phyloP scores from a whole-genome alignment of 257 asterid species.

The Forsythia viridissima region DNA sequence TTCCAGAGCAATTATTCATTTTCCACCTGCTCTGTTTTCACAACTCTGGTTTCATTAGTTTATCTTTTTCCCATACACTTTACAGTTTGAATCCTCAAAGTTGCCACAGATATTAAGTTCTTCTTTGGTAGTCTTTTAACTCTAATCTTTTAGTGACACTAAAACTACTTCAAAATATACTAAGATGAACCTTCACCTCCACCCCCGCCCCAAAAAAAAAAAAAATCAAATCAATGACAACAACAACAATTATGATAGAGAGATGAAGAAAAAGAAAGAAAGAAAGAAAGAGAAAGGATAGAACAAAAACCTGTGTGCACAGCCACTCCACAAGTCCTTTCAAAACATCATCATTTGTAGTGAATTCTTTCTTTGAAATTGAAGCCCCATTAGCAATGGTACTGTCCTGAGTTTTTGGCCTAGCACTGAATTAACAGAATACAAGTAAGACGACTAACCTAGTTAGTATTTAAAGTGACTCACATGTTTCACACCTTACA shows the following conservation, averaged over 20 bases:
- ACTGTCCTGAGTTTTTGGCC: slow-evolving; percentile 55
- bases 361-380: slow-evolving; percentile 54
- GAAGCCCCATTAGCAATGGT: slow-evolving; percentile 52
- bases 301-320: slow-evolving; percentile 62
- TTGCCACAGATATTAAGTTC: background rate
- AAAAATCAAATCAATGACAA: background rate
- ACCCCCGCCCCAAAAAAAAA: background rate
- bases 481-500: slow-evolving; percentile 53
- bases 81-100: background rate
- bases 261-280: too few relatives aligned
- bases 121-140: background rate
- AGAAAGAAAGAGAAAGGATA: too few relatives aligned
- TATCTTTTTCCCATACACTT: background rate
- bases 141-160: background rate
- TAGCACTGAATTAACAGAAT: slow-evolving; percentile 54
- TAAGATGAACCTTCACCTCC: background rate
- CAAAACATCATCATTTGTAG: slow-evolving; percentile 68
- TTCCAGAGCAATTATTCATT: background rate
- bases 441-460: slow-evolving; percentile 3
- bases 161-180: background rate
- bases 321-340: slow-evolving; percentile 87
- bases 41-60: background rate
- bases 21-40: background rate
- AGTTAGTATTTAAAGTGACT: slow-evolving; percentile 12
- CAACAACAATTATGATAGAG: background rate